Conservation (phyloP, 768 basidiomycete species). For the Suillus decipiens region DNA sequence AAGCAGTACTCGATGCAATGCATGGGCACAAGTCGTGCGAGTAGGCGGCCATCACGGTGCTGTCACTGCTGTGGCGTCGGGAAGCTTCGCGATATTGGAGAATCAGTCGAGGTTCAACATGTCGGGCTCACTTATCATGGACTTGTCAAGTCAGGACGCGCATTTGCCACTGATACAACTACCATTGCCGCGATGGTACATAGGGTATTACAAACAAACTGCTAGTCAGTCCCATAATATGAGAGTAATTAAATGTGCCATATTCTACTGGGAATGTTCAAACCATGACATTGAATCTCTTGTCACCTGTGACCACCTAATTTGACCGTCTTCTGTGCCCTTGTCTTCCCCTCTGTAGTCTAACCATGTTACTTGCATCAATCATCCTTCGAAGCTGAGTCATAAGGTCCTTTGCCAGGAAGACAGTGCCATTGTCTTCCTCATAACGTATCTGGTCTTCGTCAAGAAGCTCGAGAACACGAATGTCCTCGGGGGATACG, state of each 20-base stretch:
- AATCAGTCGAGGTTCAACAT: background rate
- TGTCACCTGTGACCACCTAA: background rate
- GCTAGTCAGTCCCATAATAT: background rate
- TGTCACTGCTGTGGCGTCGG: background rate
- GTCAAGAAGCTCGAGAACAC: slow-evolving; percentile 53
- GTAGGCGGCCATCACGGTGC: background rate
- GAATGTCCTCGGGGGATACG: slow-evolving; percentile 37
- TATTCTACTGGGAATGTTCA: background rate
- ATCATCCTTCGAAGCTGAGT: slow-evolving; percentile 29
- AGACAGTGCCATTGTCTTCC: slow-evolving; percentile 59
- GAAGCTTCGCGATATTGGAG: too few species aligned
- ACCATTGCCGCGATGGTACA: slow-evolving; percentile 1
- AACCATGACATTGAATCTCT: background rate
- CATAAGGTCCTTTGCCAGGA: slow-evolving; percentile 51
- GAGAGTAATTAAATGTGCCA: background rate
- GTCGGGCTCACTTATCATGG: background rate
- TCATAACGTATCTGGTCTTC: slow-evolving; percentile 53
- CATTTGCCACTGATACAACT: background rate
- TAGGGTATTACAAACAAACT: background rate
- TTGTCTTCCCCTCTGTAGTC: slow-evolving; percentile 13
- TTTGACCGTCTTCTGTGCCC: slow-evolving; percentile 12
- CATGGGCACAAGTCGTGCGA: background rate
- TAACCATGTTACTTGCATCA: slow-evolving; percentile 24
- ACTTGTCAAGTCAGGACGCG: background rate
- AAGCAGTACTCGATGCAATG: slow-evolving; percentile 1